Evolutionary conservation across 2,329 filamentous ascomycete species (phyloP).

Genomic region (Stromatinia cepivora): DNA sequence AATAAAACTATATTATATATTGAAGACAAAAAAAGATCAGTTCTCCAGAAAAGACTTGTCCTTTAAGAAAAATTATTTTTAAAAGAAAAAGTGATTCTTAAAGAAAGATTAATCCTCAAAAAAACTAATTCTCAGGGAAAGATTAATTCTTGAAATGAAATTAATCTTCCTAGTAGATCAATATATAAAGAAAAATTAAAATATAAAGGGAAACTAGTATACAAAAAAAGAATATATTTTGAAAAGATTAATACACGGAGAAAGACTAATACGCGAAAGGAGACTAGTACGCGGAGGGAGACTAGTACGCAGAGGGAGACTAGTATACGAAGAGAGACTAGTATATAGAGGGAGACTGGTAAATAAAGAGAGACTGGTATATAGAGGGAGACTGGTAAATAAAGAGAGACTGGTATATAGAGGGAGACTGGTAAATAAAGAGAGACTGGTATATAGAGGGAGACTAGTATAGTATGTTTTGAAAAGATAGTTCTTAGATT

Average conservation of each 20-base stretch:
- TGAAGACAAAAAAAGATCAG: not conserved
- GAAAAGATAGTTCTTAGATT: no score
- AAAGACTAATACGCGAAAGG: no score
- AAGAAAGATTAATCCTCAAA: conserved; percentile 8
- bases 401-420: not conserved
- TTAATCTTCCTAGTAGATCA: conserved; percentile 13
- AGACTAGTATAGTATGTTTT: no score
- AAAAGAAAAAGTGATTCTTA: not conserved
- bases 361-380: not conserved
- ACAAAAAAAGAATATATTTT: no score
- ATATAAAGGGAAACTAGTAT: no score
- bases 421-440: not conserved
- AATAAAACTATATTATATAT: not conserved
- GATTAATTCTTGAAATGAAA: conserved; percentile 3
- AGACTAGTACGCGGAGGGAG: not conserved
- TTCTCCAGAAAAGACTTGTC: no score
- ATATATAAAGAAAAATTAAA: conserved; percentile 6
- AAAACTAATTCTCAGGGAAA: conserved; percentile 8
- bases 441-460: not conserved
- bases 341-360: not conserved
- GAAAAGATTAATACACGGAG: no score
- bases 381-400: not conserved
- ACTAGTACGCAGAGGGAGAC: conserved; percentile 1
- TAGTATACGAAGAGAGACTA: not conserved
- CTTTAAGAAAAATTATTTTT: no score